A percentile compares a stretch with the other conserved stretches of the same genome.
phyloP scores from a whole-genome alignment of 768 basidiomycete species.

The Tricholoma terreum region DNA sequence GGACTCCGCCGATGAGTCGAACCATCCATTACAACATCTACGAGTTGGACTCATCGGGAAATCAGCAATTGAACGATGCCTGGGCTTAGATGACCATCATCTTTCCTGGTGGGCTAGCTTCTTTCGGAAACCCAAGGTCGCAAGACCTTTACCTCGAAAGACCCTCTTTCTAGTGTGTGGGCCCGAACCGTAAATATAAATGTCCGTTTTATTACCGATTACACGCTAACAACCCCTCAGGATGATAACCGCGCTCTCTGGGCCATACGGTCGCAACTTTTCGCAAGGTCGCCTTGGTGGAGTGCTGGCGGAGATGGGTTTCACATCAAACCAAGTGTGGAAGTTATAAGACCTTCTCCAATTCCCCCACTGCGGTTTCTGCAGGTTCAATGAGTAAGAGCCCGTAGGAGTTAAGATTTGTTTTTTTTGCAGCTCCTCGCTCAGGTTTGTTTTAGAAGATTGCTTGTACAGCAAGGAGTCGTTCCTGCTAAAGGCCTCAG shows the following conservation, averaged over 20 bases:
- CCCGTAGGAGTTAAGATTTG: not conserved
- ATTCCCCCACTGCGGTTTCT: not conserved
- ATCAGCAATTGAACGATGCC: slow-evolving; percentile 40
- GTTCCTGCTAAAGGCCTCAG: too few species aligned
- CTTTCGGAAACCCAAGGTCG: slow-evolving; percentile 19
- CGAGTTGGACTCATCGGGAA: slow-evolving; percentile 55
- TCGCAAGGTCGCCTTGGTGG: slow-evolving; percentile 75
- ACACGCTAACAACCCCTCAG: slow-evolving; percentile 32
- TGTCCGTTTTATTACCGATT: slow-evolving; percentile 1
- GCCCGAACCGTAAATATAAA: slow-evolving; percentile 66
- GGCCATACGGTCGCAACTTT: slow-evolving; percentile 71
- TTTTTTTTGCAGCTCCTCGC: not conserved
- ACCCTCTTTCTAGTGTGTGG: slow-evolving; percentile 78
- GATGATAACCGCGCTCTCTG: slow-evolving; percentile 74
- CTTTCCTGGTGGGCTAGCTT: slow-evolving; percentile 36
- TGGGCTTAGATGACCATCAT: slow-evolving; percentile 26
- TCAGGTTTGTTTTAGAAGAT: not conserved
- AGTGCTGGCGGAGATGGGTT: slow-evolving; percentile 61
- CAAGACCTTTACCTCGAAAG: slow-evolving; percentile 27
- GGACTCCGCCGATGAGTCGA: slow-evolving; percentile 40
- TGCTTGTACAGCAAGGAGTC: too few species aligned
- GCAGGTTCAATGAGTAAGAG: not conserved
- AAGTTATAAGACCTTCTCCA: slow-evolving; percentile 47
- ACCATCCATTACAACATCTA: slow-evolving; percentile 23
- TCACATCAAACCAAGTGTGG: slow-evolving; percentile 59